Percentiles rank a stretch among this genome's conserved stretches.
Evolutionary conservation across 345 rosid species (phyloP).

Genomic region (Eucalyptus regnans): DNA sequence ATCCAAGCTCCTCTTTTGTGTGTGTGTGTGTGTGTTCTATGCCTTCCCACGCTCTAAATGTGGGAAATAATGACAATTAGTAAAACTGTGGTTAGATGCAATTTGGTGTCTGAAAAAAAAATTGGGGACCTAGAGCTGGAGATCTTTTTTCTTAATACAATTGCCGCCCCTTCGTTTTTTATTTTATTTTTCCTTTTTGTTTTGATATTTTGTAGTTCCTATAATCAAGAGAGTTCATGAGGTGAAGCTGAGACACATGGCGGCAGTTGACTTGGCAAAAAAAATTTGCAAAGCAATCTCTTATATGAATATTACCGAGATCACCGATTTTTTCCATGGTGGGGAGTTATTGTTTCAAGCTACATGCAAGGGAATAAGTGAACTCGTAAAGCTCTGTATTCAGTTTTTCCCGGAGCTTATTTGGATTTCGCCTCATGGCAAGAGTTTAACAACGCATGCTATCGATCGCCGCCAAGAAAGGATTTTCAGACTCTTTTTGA

Average conservation of each 20-base stretch:
- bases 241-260: background rate
- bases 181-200: no score
- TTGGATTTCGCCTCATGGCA: rapidly evolving
- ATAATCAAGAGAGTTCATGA: background rate
- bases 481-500: background rate
- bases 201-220: background rate
- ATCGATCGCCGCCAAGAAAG: background rate
- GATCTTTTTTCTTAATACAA: background rate
- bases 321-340: rapidly evolving
- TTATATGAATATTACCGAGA: rapidly evolving
- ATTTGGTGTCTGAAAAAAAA: no score
- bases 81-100: no score
- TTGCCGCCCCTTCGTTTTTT: background rate
- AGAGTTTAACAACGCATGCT: rapidly evolving
- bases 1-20: no score
- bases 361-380: background rate
- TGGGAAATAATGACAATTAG: no score
- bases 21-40: no score
- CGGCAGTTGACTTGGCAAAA: background rate
- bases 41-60: no score
- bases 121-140: background rate
- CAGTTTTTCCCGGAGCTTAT: background rate
- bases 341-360: background rate
- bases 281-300: background rate
- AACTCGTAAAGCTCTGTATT: background rate